These are phyloP conservation scores for Dalbergia cochinchinensis DNA, from an alignment of 306 rosid genomes.

Conservation along the genomic window DNA sequence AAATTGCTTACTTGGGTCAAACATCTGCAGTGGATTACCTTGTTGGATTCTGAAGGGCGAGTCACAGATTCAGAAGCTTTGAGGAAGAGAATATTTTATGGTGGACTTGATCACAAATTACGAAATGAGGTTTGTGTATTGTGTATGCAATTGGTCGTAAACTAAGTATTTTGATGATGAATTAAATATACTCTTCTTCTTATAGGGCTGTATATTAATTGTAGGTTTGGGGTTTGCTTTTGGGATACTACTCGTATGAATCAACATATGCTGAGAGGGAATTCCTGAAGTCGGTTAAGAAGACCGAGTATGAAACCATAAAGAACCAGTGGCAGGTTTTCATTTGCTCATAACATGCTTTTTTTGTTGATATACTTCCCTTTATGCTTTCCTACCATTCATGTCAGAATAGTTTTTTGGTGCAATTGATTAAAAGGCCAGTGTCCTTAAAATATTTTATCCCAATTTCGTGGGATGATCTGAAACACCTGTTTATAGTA, in stretches of 20 bases:
- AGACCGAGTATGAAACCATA: slow-evolving; percentile 80
- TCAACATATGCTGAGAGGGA: slow-evolving; percentile 98
- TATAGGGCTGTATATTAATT: slow-evolving; percentile 39
- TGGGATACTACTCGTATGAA: slow-evolving; percentile 84
- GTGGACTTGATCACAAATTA: slow-evolving; percentile 86
- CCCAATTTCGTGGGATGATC: slow-evolving; percentile 1
- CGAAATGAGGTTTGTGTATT: slow-evolving; percentile 76
- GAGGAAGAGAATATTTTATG: slow-evolving; percentile 93
- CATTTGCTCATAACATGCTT: slow-evolving; percentile 23
- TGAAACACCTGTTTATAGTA: slow-evolving; percentile 15
- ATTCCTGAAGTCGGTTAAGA: slow-evolving; percentile 69
- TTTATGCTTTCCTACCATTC: slow-evolving; percentile 22
- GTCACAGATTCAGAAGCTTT: slow-evolving; percentile 76
- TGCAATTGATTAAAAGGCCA: slow-evolving; percentile 9
- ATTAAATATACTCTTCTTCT: slow-evolving; percentile 47
- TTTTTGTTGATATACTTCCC: slow-evolving; percentile 1
- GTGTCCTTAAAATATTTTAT: slow-evolving; percentile 4
- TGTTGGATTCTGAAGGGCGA: slow-evolving; percentile 94
- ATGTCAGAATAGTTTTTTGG: slow-evolving; percentile 32
- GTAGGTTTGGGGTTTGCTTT: slow-evolving; percentile 90
- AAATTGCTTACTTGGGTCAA: slow-evolving; percentile 40
- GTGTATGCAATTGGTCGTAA: slow-evolving; percentile 35
- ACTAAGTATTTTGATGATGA: slow-evolving; percentile 29
- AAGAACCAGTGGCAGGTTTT: slow-evolving; percentile 99
- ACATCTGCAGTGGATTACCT: slow-evolving; percentile 75